These are phyloP conservation scores for Tricholoma furcatifolium DNA, from an alignment of 768 basidiomycete genomes.

Conservation along the genomic window DNA sequence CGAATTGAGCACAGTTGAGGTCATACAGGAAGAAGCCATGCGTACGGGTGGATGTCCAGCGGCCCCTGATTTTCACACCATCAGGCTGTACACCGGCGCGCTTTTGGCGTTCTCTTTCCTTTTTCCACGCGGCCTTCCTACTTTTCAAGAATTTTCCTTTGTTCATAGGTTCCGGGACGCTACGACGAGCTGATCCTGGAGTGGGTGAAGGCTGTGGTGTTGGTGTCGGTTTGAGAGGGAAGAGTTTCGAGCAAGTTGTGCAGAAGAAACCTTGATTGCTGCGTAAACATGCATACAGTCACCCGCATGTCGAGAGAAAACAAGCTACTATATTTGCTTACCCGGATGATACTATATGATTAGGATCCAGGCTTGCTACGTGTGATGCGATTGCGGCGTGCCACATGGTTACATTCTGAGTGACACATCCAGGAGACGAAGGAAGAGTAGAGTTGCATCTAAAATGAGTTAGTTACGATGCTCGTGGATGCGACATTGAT, in stretches of 20 bases:
- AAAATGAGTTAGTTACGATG: constrained; percentile 3
- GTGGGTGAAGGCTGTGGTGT: constrained; percentile 41
- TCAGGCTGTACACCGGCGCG: constrained; percentile 29
- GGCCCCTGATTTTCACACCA: constrained; percentile 54
- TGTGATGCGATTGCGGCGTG: constrained; percentile 44
- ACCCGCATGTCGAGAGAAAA: too few relatives aligned
- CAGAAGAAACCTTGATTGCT: constrained; percentile 62
- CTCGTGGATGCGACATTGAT: neutral
- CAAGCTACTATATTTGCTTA: constrained; percentile 34
- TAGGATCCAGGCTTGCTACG: constrained; percentile 49
- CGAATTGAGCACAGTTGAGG: constrained; percentile 6
- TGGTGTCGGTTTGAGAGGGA: constrained; percentile 33
- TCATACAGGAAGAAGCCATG: neutral
- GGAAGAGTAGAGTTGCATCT: constrained; percentile 60
- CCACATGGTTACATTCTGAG: constrained; percentile 58
- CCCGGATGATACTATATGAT: constrained; percentile 67
- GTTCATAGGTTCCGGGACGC: constrained; percentile 39
- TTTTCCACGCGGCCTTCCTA: constrained; percentile 48
- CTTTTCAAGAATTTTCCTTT: constrained; percentile 45
- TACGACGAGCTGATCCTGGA: constrained; percentile 37
- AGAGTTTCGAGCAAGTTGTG: constrained; percentile 53
- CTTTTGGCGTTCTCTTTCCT: constrained; percentile 34
- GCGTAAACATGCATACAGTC: neutral
- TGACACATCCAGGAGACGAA: constrained; percentile 40
- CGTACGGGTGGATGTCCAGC: constrained; percentile 57